Evolutionary conservation across 1,139 yeast genomes (phyloP), one percentile per base, ranked within the genome.

Genomic region (Magnusiomyces clavatus): DNA sequence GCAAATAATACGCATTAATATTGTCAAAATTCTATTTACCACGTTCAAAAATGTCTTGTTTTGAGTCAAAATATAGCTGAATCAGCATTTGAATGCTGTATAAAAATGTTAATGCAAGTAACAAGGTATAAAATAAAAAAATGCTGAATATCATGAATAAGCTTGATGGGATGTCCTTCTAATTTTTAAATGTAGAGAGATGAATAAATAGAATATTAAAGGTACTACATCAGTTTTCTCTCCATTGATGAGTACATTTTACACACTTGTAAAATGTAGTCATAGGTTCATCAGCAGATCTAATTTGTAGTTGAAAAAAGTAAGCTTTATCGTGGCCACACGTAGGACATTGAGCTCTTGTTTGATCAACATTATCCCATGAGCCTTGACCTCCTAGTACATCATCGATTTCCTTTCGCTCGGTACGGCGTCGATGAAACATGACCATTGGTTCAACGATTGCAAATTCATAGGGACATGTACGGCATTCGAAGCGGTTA

Each of bases 381-480:
- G 97, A 95, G 31, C 96, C 97, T 59, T 83, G 94, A 43, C 96
- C 96, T 55, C 99, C 98, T 31, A 92, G 76, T 11, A 92, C 96
- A 71, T 92, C 98, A 68, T 92, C 99, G 2, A 92, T 94, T 61
- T 88, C 86, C 64, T 92, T 92, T 65, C 96, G 76, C 40, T 86
- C 85, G 64, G 92, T 76, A 55, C 77, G 77, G 65, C 86, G 88
- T 55, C 97, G 76, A 66, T 90, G 97, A 68, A 75, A 92, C 71
- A 92, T 81, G 63, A 84, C 90, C 52, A 86, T 75, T 19, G 61
- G 61, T 12, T 92, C 95, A 46, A 77, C 77, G 51, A 92, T 87
- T 47, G 89, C 87, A 67, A 89, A 92, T 63, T 87, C 94, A 62
- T 92, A 92, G 0, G 97, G 97, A 66, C 98, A 92, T 1, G 97